Percentiles rank a stretch among this genome's conserved stretches.
Conservation (phyloP, 495 filamentous ascomycete species). For the Penicillium egyptiacum region DNA sequence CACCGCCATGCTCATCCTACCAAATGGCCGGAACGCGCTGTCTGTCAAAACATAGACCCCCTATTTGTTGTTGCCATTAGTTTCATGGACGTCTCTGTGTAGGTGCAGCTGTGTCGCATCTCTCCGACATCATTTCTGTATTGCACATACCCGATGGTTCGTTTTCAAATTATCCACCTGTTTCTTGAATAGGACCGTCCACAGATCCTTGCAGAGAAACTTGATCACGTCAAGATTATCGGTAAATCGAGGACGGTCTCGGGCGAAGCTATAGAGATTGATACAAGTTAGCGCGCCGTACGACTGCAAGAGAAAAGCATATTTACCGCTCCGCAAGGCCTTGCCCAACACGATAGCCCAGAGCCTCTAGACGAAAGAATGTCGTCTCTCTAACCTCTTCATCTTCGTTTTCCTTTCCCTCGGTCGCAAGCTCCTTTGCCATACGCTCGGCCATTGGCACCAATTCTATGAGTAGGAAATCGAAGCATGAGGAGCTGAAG, state of each 20-base stretch:
- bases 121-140: neutral
- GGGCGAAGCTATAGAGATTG: constrained; percentile 66
- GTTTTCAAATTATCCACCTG: constrained; percentile 98
- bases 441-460: constrained; percentile 92
- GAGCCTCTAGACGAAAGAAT: constrained; percentile 75
- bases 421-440: constrained; percentile 38
- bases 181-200: constrained; percentile 91
- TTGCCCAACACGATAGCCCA: constrained; percentile 91
- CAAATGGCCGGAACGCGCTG: constrained; percentile 84
- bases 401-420: constrained; percentile 56
- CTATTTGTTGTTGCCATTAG: constrained; percentile 39
- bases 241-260: constrained; percentile 80
- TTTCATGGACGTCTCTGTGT: neutral
- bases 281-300: neutral
- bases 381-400: constrained; percentile 80
- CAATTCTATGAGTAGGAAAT: constrained; percentile 93
- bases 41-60: constrained; percentile 96
- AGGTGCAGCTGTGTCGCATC: neutral
- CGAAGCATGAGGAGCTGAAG: constrained; percentile 77
- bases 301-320: neutral
- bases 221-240: constrained; percentile 93
- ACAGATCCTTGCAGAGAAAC: constrained; percentile 97
- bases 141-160: constrained; percentile 74
- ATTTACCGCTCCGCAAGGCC: constrained; percentile 87
- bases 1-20: constrained; percentile 77